Evolutionary conservation across 1,139 yeast genomes (phyloP).

Genomic region (Martiniozyma asiatica): DNA sequence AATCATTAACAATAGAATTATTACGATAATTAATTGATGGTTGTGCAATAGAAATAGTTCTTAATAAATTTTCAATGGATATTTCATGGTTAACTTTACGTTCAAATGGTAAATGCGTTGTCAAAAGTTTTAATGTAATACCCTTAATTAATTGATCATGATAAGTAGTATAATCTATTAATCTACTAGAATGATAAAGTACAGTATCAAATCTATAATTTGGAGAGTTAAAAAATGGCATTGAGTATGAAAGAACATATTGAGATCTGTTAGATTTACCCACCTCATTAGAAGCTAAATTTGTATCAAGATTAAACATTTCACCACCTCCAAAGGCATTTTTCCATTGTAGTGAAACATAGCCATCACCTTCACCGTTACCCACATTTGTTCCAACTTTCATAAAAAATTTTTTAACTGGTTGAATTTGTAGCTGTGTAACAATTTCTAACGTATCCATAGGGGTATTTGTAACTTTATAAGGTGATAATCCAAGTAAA

Average conservation of each 20-base stretch:
- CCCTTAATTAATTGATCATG: constrained; percentile 55
- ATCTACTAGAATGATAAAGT: constrained; percentile 45
- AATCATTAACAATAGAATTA: constrained; percentile 20
- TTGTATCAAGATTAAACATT: constrained; percentile 60
- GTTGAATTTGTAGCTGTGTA: constrained; percentile 46
- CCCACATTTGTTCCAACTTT: constrained; percentile 92
- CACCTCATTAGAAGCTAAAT: constrained; percentile 31
- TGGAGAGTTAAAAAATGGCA: constrained; percentile 47
- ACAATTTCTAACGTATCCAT: constrained; percentile 30
- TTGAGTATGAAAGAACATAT: constrained; percentile 47
- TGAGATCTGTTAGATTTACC: constrained; percentile 78
- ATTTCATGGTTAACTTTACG: constrained; percentile 35
- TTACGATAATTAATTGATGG: constrained; percentile 19
- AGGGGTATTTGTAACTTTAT: constrained; percentile 8
- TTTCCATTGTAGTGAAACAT: constrained; percentile 60
- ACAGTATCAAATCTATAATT: constrained; percentile 43
- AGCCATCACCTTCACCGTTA: constrained; percentile 92
- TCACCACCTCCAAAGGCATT: constrained; percentile 91
- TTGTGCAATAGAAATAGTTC: constrained; percentile 36
- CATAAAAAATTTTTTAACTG: constrained; percentile 58
- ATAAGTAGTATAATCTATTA: constrained; percentile 54
- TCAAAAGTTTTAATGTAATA: constrained; percentile 36
- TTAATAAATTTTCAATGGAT: constrained; percentile 51
- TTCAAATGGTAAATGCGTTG: constrained; percentile 22
- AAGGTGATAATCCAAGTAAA: constrained; percentile 17